Conservation (phyloP, 306 rosid genomes). For the Fragaria vesca region DNA sequence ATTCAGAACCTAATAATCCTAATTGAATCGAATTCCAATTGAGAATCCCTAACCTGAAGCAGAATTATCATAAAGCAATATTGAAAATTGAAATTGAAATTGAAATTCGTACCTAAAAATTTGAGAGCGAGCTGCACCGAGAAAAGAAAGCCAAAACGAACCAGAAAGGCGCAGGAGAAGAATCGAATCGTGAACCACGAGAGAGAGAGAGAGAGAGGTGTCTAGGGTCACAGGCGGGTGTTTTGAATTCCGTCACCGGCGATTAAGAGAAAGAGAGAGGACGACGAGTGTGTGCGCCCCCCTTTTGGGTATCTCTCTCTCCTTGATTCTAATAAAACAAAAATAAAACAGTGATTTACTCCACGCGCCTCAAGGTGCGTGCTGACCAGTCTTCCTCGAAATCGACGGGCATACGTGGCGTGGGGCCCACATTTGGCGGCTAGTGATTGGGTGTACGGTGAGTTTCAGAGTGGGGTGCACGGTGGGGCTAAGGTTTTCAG, state of each 20-base stretch:
- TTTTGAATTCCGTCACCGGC: conserved; percentile 60
- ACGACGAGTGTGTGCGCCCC: conserved; percentile 36
- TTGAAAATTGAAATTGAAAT: conserved; percentile 13
- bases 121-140: conserved; percentile 10
- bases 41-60: neutral
- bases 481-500: conserved; percentile 31
- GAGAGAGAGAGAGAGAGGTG: conserved; percentile 29
- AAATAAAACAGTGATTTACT: neutral
- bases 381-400: neutral
- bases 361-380: conserved; percentile 50
- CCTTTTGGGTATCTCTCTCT: conserved; percentile 3
- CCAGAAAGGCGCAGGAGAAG: conserved; percentile 4
- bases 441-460: conserved; percentile 28
- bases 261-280: conserved; percentile 13
- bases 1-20: conserved; percentile 14
- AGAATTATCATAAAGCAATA: conserved; percentile 13
- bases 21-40: conserved; percentile 10
- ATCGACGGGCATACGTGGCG: neutral
- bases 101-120: conserved; percentile 40
- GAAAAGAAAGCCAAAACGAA: conserved; percentile 12
- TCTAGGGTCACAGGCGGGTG: conserved; percentile 37
- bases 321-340: conserved; percentile 7
- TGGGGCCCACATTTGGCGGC: neutral
- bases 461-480: conserved; percentile 33
- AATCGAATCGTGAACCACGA: conserved; percentile 37